phyloP scores from a whole-genome alignment of 2,329 filamentous ascomycete species.

The Colletotrichum sp. region DNA sequence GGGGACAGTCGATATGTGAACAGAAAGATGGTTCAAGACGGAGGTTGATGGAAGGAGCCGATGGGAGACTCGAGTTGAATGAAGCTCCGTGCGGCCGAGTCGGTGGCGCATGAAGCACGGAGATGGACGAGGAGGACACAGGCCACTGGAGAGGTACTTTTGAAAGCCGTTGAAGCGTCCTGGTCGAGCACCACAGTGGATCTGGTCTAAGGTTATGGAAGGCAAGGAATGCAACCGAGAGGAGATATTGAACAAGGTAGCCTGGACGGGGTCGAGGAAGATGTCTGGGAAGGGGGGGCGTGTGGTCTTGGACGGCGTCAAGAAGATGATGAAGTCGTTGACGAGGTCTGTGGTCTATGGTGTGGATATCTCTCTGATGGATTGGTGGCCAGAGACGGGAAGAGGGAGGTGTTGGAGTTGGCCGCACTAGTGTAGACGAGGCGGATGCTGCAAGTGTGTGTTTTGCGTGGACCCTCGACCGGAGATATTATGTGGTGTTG shows the following conservation, averaged over 20 bases:
- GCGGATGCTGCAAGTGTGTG: not conserved
- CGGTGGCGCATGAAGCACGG: not conserved
- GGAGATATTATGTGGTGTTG: not conserved
- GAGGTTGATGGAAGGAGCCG: not conserved
- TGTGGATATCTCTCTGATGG: not conserved
- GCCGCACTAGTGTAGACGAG: not conserved
- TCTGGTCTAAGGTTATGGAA: not conserved
- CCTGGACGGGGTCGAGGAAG: not conserved
- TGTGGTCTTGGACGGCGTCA: not conserved
- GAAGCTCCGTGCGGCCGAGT: not conserved
- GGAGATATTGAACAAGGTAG: not conserved
- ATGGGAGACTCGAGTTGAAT: not conserved
- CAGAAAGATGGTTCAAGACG: not conserved
- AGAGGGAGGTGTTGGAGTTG: not conserved
- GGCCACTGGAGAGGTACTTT: not conserved
- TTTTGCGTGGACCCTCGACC: not conserved
- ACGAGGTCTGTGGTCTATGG: not conserved
- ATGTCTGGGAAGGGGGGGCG: not conserved
- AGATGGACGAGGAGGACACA: slow-evolving; percentile 1
- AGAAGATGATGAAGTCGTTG: not conserved
- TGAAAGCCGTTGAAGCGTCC: not conserved
- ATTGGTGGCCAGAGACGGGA: not conserved
- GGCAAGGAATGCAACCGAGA: not conserved
- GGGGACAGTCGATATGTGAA: not conserved
- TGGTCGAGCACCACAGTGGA: not conserved